Evolutionary conservation across 78 protist genomes (phyloP), one percentile per base, ranked within the genome.

Genomic region (Cavenderia fasciculata): DNA sequence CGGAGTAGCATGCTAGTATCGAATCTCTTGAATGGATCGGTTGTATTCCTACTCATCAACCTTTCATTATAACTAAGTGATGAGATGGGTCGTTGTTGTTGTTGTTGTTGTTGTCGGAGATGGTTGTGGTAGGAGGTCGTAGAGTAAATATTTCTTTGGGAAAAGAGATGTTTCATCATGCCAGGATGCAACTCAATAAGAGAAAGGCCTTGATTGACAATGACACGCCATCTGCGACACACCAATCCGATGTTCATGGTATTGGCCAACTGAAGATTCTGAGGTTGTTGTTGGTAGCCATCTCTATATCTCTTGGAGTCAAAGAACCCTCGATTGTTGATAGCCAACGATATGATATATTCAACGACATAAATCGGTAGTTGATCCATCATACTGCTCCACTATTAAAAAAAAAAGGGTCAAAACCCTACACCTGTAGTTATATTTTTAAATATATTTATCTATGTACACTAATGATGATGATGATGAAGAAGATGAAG

Each of bases 151-250:
- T 63, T n/a, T 40, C 59, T 38, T 33, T 61, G 34, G n/a, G n/a
- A n/a, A n/a, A n/a, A n/a, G 1, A 78, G 18, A 29, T 78, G 54
- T 52, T 78, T 54, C 7, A 78, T n/a, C 11, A 65, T 66, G 21
- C 33, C 62, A 7, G 87, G 87, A 63, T 65, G 62, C 27, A 78
- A 36, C 12, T 78, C 76, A 3, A 78, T 38, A n/a, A 51, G 33
- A 47, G 36, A 68, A 4, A 78, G 51, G 27, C 25, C 65, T 16
- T 34, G 21, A 23, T 16, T 10, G 14, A 59, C 36, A 1, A 78
- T 33, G 0, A 49, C 66, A 38, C 31, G 29, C 87, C 87, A 78
- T 49, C 33, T 8, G 23, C 65, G 44, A 40, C 75, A 65, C 23
- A 78, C 87, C 14, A 11, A 52, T 29, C 76, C 54, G 25, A 78